Evolutionary conservation across 129 eudicot species (phyloP), one percentile per base, ranked within the genome.

Genomic region (Pulicaria dysenterica): DNA sequence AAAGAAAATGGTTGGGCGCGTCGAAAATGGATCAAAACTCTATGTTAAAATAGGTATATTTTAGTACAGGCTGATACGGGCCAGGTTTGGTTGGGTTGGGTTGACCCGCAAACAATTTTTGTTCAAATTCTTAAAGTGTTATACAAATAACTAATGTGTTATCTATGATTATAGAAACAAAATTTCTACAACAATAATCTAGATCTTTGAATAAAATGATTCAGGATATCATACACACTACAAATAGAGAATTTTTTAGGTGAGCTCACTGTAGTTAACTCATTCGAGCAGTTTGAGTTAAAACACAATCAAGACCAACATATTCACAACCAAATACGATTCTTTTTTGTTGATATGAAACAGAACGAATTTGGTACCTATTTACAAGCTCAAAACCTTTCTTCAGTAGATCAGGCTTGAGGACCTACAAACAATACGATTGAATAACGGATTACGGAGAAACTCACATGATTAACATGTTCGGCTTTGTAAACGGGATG

Each of bases 351-450:
- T 36, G 34, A 64, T 55, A 38, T 7, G 14, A 47, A 61, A 65
- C 6, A 47, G 51, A 58, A 67, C 34, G 42, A 17, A 70, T 37
- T 73, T 14, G 67, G 67, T 85, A 95, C 99, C 99, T 86, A 67
- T 88, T 91, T 43, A 95, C 99, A 86, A 95, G 91, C 78, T 91
- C 96, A 72, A 95, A 95, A 39, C 99, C 99, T 78, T 83, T 77
- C 86, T 88, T 95, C 68, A 95, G 87, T 80, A 95, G 80, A 55
- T 82, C 94, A 0, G 99, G 97, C 82, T 85, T 91, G 79, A 95
- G 86, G 16, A 91, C 90, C 99, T 94, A 84, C 39, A 64, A 59
- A 75, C 8, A 56, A 68, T 46, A 8, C 44, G 56, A 55, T 34
- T 43, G 19, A 13, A 19, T 11, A 57, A 38, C 10, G 38, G 16